These are phyloP conservation scores for Geotrichum citri-aurantii DNA, from an alignment of 1,139 yeast genomes.

Conservation along the genomic window DNA sequence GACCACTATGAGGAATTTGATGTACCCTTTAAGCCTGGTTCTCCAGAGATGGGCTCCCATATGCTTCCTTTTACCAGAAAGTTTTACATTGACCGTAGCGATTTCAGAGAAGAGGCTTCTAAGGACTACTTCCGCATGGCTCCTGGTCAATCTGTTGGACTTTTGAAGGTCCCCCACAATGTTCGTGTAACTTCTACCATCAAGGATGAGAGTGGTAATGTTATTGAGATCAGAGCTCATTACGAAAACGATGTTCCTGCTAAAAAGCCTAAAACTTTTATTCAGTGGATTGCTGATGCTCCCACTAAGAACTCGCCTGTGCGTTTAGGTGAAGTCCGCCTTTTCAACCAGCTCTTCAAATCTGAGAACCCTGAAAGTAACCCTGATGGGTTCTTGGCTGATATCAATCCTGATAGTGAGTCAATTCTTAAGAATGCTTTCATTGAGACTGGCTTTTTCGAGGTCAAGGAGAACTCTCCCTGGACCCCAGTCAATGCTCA, in stretches of 20 bases:
- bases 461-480: slow-evolving; percentile 66
- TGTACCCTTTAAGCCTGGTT: slow-evolving; percentile 88
- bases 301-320: slow-evolving; percentile 57
- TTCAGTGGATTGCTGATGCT: slow-evolving; percentile 91
- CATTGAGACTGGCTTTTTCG: slow-evolving; percentile 71
- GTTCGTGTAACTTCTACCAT: slow-evolving; percentile 67
- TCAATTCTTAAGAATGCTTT: slow-evolving; percentile 58
- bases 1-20: slow-evolving; percentile 63
- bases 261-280: slow-evolving; percentile 84
- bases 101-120: slow-evolving; percentile 65
- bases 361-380: slow-evolving; percentile 87
- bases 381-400: slow-evolving; percentile 62
- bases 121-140: slow-evolving; percentile 79
- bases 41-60: slow-evolving; percentile 67
- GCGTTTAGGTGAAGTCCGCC: slow-evolving; percentile 66
- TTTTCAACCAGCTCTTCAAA: slow-evolving; percentile 81
- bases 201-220: slow-evolving; percentile 56
- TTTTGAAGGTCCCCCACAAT: slow-evolving; percentile 83
- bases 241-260: slow-evolving; percentile 63
- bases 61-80: slow-evolving; percentile 68
- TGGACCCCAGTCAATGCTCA: slow-evolving; percentile 46
- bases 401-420: slow-evolving; percentile 77
- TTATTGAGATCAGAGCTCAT: slow-evolving; percentile 67
- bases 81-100: slow-evolving; percentile 79
- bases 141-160: slow-evolving; percentile 93